phyloP scores from a whole-genome alignment of 2,329 filamentous ascomycete genomes.

The Dactylella cylindrospora region DNA sequence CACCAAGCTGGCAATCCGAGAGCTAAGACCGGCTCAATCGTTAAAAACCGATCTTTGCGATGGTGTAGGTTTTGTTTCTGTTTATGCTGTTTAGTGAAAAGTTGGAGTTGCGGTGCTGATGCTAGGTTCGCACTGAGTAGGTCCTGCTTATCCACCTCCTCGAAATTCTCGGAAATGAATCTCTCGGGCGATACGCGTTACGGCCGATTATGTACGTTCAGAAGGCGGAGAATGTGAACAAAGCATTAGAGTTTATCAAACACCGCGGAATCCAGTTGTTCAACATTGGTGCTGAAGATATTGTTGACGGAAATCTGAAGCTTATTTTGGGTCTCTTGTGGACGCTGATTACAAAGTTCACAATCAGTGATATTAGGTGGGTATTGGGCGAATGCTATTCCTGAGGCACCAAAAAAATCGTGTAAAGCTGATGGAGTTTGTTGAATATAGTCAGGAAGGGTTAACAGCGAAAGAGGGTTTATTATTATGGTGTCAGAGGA shows the following conservation, averaged over 20 bases:
- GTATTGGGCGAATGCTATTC: slow-evolving; percentile 4
- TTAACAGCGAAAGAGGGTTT: slow-evolving; percentile 96
- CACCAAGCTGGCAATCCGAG: slow-evolving; percentile 80
- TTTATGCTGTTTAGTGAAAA: slow-evolving; percentile 2
- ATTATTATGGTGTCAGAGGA: slow-evolving; percentile 94
- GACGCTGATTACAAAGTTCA: slow-evolving; percentile 96
- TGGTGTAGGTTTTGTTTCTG: slow-evolving; percentile 64
- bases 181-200: slow-evolving; percentile 91
- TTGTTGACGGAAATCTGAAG: slow-evolving; percentile 96
- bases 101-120: slow-evolving; percentile 44
- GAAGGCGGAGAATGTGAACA: slow-evolving; percentile 96
- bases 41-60: slow-evolving; percentile 87
- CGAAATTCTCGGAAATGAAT: slow-evolving; percentile 91
- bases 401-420: not conserved
- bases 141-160: slow-evolving; percentile 94
- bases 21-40: slow-evolving; percentile 76
- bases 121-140: slow-evolving; percentile 55
- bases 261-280: slow-evolving; percentile 91
- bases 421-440: slow-evolving; percentile 5
- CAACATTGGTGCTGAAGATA: slow-evolving; percentile 96
- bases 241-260: slow-evolving; percentile 90
- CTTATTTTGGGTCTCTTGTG: slow-evolving; percentile 97
- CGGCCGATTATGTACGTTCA: slow-evolving; percentile 96
- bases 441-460: slow-evolving; percentile 67
- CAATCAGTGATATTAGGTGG: slow-evolving; percentile 91